A percentile compares a stretch with the other conserved stretches of the same genome.
phyloP scores from a whole-genome alignment of 805 yeast genomes.

The Saccharomycopsis selenospora region DNA sequence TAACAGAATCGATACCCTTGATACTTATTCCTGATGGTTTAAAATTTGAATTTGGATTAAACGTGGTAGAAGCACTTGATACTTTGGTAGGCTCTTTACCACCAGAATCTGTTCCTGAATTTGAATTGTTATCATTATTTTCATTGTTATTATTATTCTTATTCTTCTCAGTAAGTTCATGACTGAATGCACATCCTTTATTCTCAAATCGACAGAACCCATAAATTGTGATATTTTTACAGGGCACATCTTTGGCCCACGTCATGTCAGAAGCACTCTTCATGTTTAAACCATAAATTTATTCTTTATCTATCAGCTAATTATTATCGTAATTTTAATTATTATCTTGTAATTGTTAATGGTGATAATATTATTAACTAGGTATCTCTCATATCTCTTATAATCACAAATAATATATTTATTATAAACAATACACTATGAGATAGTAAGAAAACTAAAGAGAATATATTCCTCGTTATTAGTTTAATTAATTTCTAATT shows the following conservation, averaged over 20 bases:
- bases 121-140: not conserved
- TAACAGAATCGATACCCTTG: not conserved
- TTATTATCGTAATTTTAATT: too few species aligned
- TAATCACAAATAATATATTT: too few species aligned
- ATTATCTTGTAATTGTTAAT: too few species aligned
- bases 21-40: not conserved
- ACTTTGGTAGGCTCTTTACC: not conserved
- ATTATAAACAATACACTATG: too few species aligned
- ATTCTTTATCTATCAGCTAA: too few species aligned
- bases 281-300: too few species aligned
- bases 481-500: too few species aligned
- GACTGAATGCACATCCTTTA: conserved; percentile 80
- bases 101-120: not conserved
- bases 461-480: too few species aligned
- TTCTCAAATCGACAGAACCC: conserved; percentile 85
- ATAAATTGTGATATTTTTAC: conserved; percentile 76
- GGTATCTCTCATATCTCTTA: too few species aligned
- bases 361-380: too few species aligned
- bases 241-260: conserved; percentile 68
- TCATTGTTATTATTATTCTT: not conserved
- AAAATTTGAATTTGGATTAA: conserved; percentile 2
- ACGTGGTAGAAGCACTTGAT: not conserved
- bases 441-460: too few species aligned
- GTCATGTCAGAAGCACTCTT: conserved; percentile 27
- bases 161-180: conserved; percentile 30